Base-by-base conservation (phyloP, 768 basidiomycete species). In the Lanmaoa rubissima region DNA sequence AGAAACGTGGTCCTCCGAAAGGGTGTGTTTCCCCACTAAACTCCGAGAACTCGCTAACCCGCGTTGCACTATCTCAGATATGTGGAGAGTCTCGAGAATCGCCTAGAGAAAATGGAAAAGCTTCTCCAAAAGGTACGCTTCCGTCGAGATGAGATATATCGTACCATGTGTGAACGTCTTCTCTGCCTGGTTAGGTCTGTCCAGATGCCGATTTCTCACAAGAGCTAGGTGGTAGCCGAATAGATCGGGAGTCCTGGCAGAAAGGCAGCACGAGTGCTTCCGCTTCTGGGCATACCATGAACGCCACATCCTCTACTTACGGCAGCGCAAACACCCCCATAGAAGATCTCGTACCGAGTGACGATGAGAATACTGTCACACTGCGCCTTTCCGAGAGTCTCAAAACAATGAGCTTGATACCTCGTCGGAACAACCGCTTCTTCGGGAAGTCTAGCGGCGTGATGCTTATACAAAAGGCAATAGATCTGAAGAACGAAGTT, bases 41-140 rank as follows among this genome's bases (percentile, higher is more conserved):
- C 21, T 38, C 34, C 2, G 36, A n/a, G 10, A 31, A 31, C 40
- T 10, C 17, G 26, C 49, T 55, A 8, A 53, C 57, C 48, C 35
- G 36, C 43, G 6, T 40, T 32, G 28, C 40, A 47, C 36, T 53
- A 10, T 34, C 55, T 2, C n/a, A 85, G 84, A 59, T 86, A 86
- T 67, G 79, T 86, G 17, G 82, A 87, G 63, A 79, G 77, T 48
- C 75, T 88, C 38, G 87, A 88, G 69, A 76, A 68, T 54, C 78
- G 86, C 12, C 67, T 88, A 2, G 81, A 83, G 54, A 86, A 85
- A 64, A 82, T 88, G 77, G 84, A 88, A 66, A 78, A 74, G 57
- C 74, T 88, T 5, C 68, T 88, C 21, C 75, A 73, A 52, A 81
- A 78, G 70, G 86, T 83, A 31, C 2, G 61, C 32, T 38, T 44